A percentile compares a stretch with the other conserved stretches of the same genome.
These are phyloP conservation scores for Podospora pseudocomata DNA, from an alignment of 495 filamentous ascomycete genomes.

Conservation along the genomic window DNA sequence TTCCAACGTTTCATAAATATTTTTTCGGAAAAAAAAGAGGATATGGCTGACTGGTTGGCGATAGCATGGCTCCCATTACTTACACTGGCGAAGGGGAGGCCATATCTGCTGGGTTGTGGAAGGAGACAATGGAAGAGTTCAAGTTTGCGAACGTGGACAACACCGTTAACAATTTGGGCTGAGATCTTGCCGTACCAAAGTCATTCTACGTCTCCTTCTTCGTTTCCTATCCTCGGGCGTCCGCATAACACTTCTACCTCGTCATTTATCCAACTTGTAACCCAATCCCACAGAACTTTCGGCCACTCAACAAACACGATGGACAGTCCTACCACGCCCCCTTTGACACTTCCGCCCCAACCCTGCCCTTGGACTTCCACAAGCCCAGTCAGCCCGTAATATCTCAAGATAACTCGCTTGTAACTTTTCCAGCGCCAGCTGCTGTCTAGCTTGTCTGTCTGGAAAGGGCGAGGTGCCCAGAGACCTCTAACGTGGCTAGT, in stretches of 20 bases:
- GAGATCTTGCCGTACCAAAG: too few species aligned
- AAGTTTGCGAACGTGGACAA: constrained; percentile 32
- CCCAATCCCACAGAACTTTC: not conserved
- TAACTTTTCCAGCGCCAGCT: not conserved
- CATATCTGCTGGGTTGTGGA: constrained; percentile 29
- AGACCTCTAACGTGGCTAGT: not conserved
- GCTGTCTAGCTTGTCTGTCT: not conserved
- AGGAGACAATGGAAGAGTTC: constrained; percentile 43
- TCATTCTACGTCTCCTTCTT: not conserved
- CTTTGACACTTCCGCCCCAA: not conserved
- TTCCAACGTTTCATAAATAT: not conserved
- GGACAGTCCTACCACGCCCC: not conserved
- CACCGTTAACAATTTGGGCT: constrained; percentile 10
- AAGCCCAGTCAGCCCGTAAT: not conserved
- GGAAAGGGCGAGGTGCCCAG: not conserved
- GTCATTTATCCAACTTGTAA: not conserved
- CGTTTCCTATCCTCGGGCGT: not conserved
- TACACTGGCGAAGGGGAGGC: not conserved
- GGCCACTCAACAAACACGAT: not conserved
- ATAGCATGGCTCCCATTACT: not conserved
- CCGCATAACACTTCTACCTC: not conserved
- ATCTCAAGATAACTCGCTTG: not conserved
- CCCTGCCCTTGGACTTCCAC: not conserved
- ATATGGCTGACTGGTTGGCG: not conserved
- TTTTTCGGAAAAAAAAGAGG: not conserved